Percentiles rank a stretch among this genome's conserved stretches.
Conservation (phyloP, 306 rosid species). For the Cicer judaicum region DNA sequence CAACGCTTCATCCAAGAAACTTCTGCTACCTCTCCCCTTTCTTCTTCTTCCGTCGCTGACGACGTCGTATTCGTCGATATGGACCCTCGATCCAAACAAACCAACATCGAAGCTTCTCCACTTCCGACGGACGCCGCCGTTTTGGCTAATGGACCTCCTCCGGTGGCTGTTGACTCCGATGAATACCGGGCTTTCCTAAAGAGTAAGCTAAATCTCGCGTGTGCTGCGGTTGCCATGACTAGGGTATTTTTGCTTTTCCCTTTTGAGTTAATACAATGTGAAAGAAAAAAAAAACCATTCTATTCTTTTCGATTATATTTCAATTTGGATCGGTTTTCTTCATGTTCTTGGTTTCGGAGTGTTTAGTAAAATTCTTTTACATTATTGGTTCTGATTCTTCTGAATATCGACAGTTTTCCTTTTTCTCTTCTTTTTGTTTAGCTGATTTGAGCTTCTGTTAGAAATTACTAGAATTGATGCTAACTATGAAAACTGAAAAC, state of each 20-base stretch:
- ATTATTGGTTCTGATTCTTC: background rate
- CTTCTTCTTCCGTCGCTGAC: constrained; percentile 53
- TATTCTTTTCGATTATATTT: background rate
- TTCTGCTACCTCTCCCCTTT: constrained; percentile 44
- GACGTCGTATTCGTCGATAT: constrained; percentile 46
- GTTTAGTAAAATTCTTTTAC: background rate
- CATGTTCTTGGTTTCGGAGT: background rate
- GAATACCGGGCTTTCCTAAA: constrained; percentile 85
- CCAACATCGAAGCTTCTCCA: background rate
- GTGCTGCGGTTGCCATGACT: constrained; percentile 88
- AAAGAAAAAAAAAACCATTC: background rate
- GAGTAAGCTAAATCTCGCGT: constrained; percentile 86
- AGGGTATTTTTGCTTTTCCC: constrained; percentile 53
- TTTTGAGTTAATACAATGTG: background rate
- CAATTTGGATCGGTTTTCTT: background rate
- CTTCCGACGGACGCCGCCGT: constrained; percentile 18
- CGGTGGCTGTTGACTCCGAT: constrained; percentile 62
- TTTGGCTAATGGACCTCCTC: constrained; percentile 22
- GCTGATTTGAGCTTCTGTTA: constrained; percentile 6
- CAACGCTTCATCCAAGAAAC: constrained; percentile 75
- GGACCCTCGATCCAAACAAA: constrained; percentile 30
- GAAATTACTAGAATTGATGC: background rate
- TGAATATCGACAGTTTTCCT: background rate
- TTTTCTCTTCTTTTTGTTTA: background rate
- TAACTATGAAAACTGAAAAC: background rate